phyloP scores from a whole-genome alignment of 208 protist genomes.

The Acanthamoeba rhysodes region DNA sequence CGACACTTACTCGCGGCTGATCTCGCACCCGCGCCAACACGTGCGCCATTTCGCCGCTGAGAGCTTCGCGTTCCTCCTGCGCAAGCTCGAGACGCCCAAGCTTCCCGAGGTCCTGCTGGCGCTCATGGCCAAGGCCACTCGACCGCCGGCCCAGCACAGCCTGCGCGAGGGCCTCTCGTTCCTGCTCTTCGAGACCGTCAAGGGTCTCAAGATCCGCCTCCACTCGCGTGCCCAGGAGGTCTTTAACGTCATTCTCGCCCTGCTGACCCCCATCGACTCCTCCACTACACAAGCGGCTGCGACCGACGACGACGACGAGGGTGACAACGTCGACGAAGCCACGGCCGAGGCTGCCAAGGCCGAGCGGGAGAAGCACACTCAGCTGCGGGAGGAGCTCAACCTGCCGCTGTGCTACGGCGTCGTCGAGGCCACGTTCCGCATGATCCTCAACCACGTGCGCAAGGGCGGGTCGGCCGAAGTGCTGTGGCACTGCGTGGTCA shows the following conservation, averaged over 20 bases:
- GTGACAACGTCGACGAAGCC: background rate
- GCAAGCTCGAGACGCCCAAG: constrained; percentile 60
- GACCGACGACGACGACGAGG: background rate
- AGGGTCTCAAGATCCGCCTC: constrained; percentile 49
- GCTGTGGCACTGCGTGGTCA: constrained; percentile 31
- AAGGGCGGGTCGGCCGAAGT: constrained; percentile 58
- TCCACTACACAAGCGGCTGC: background rate
- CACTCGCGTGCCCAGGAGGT: constrained; percentile 56
- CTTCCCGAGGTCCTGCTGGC: constrained; percentile 41
- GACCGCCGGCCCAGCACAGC: background rate
- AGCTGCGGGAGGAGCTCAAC: background rate
- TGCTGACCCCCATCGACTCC: background rate
- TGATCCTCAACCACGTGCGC: constrained; percentile 25
- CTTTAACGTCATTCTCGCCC: constrained; percentile 19
- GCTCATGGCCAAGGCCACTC: constrained; percentile 55
- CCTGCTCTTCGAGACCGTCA: constrained; percentile 75
- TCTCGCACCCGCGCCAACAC: constrained; percentile 42
- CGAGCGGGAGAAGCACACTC: background rate
- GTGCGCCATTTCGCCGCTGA: constrained; percentile 74
- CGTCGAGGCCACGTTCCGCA: constrained; percentile 51
- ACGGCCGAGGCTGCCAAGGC: background rate
- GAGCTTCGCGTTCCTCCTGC: constrained; percentile 75
- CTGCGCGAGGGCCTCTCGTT: constrained; percentile 52
- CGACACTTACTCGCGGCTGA: constrained; percentile 38
- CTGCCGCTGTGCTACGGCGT: constrained; percentile 30